These are phyloP conservation scores for Extremus antarcticus DNA, from an alignment of 495 filamentous ascomycete genomes.

Conservation along the genomic window DNA sequence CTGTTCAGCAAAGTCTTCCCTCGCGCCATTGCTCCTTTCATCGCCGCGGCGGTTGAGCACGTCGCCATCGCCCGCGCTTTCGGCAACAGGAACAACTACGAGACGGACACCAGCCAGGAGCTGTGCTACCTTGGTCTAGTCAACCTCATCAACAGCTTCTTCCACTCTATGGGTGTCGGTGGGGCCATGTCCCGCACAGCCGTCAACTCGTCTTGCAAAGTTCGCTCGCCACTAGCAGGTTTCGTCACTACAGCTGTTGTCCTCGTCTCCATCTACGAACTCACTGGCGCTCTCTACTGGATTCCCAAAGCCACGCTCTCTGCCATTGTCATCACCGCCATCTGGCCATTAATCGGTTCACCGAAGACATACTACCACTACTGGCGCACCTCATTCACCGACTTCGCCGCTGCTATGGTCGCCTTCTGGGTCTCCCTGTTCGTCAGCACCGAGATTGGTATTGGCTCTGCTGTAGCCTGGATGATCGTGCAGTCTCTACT, in stretches of 20 bases:
- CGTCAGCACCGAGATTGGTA: constrained; percentile 38
- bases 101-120: constrained; percentile 39
- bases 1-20: constrained; percentile 33
- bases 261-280: constrained; percentile 38
- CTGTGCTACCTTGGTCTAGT: constrained; percentile 38
- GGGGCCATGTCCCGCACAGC: constrained; percentile 41
- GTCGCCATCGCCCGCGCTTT: constrained; percentile 40
- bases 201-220: constrained; percentile 36
- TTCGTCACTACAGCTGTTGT: constrained; percentile 38
- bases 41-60: constrained; percentile 39
- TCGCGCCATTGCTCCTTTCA: constrained; percentile 35
- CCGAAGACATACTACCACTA: constrained; percentile 35
- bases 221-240: constrained; percentile 36
- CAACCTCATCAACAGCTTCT: constrained; percentile 40
- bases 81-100: constrained; percentile 37
- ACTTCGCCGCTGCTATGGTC: constrained; percentile 40
- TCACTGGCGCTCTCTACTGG: constrained; percentile 41
- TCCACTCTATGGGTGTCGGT: constrained; percentile 39
- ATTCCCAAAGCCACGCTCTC: constrained; percentile 40
- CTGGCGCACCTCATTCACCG: constrained; percentile 39
- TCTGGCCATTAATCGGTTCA: constrained; percentile 35
- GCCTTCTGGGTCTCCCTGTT: constrained; percentile 41
- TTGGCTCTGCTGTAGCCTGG: constrained; percentile 36
- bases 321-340: constrained; percentile 37
- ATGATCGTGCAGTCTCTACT: constrained; percentile 37